phyloP scores from a whole-genome alignment of 2,329 filamentous ascomycete genomes.

The Trichoderma afroharzianum region DNA sequence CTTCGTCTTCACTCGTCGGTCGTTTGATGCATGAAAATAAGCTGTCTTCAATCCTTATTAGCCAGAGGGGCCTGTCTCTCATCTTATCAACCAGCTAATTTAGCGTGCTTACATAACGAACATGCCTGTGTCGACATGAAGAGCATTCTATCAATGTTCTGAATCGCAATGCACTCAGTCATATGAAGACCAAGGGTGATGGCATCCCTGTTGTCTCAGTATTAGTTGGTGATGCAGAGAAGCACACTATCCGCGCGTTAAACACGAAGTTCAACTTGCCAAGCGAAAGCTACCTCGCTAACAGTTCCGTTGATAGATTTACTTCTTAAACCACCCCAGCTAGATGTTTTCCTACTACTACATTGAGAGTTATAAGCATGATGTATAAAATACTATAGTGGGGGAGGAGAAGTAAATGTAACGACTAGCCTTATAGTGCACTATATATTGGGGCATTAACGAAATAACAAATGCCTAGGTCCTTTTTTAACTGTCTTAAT shows the following conservation, averaged over 20 bases:
- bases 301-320: neutral
- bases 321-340: neutral
- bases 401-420: no score
- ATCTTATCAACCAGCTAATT: neutral
- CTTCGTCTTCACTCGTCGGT: neutral
- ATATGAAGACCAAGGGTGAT: neutral
- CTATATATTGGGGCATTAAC: no score
- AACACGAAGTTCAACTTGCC: neutral
- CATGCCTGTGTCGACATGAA: neutral
- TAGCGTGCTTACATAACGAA: neutral
- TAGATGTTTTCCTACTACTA: no score
- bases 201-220: neutral
- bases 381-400: no score
- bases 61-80: neutral
- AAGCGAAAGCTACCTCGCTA: neutral
- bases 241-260: neutral
- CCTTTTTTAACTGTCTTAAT: no score
- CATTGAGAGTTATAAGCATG: no score
- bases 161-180: neutral
- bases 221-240: neutral
- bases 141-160: neutral
- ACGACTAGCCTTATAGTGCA: no score
- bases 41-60: neutral
- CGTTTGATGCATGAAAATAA: neutral
- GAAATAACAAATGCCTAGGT: no score